These are phyloP conservation scores for Smithsoniella earleae DNA, from an alignment of 163 green algal species.

Conservation along the genomic window DNA sequence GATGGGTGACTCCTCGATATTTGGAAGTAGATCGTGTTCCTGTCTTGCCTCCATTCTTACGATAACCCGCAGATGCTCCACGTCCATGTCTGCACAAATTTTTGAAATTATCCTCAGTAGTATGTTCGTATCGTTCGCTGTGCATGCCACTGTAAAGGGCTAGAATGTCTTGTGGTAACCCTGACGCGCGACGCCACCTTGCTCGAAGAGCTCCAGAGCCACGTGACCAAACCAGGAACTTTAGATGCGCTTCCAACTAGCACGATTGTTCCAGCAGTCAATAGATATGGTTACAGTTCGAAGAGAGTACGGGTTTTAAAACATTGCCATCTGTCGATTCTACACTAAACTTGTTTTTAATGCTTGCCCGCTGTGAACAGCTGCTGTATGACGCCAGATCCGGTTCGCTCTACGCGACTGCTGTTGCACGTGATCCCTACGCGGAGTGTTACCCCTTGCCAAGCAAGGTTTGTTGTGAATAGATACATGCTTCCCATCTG, in stretches of 20 bases:
- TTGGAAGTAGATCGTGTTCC: constrained; percentile 28
- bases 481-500: constrained; percentile 1
- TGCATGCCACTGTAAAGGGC: too few species aligned
- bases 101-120: background rate
- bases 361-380: too few species aligned
- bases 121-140: background rate
- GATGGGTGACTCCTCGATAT: constrained; percentile 32
- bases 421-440: background rate
- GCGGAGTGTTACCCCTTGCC: background rate
- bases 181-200: background rate
- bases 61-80: background rate
- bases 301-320: too few species aligned
- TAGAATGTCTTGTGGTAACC: background rate
- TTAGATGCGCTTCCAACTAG: background rate
- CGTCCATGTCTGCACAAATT: background rate
- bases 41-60: background rate
- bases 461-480: background rate
- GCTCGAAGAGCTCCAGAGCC: too few species aligned
- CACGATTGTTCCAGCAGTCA: too few species aligned
- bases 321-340: too few species aligned
- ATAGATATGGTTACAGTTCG: too few species aligned
- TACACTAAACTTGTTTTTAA: too few species aligned
- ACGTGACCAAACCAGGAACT: background rate
- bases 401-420: too few species aligned
- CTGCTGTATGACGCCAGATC: too few species aligned